Percentiles rank a stretch among this genome's conserved stretches.
Evolutionary conservation across 1,284 basidiomycete genomes (phyloP).

Genomic region (Cutaneotrichosporon sp.): DNA sequence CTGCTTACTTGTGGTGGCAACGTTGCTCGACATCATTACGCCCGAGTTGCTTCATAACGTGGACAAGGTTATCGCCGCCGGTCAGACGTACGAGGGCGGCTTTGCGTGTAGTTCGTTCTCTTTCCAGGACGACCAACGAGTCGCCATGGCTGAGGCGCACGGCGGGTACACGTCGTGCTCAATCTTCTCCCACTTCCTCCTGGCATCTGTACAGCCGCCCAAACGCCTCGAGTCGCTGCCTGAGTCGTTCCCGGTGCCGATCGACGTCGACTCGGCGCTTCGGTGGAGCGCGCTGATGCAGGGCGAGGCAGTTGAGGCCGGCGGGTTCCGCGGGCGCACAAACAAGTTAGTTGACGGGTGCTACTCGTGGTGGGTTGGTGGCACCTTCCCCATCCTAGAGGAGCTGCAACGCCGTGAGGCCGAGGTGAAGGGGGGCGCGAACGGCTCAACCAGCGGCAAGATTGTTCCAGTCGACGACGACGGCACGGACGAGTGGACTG

Average conservation of each 20-base stretch:
- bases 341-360: conserved; percentile 99
- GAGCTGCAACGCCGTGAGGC: conserved; percentile 57
- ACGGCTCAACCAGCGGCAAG: conserved; percentile 9
- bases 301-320: conserved; percentile 75
- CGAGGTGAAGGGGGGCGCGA: conserved; percentile 20
- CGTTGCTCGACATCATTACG: conserved; percentile 76
- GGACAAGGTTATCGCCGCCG: conserved; percentile 58
- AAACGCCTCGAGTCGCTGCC: conserved; percentile 23
- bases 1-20: conserved; percentile 69
- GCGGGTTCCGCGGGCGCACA: conserved; percentile 88
- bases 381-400: conserved; percentile 77
- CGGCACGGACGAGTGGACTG: conserved; percentile 36
- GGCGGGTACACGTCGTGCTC: conserved; percentile 97
- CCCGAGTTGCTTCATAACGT: conserved; percentile 70
- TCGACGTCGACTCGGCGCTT: conserved; percentile 66
- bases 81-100: conserved; percentile 98
- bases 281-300: conserved; percentile 89
- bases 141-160: conserved; percentile 81
- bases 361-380: conserved; percentile 98
- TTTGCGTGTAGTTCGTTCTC: conserved; percentile 73
- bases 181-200: conserved; percentile 76
- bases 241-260: conserved; percentile 47
- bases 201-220: conserved; percentile 49
- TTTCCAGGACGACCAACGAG: conserved; percentile 50
- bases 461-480: conserved; percentile 26